These are phyloP conservation scores for Solanum clarkiae DNA, from an alignment of 257 asterid genomes.

Conservation along the genomic window DNA sequence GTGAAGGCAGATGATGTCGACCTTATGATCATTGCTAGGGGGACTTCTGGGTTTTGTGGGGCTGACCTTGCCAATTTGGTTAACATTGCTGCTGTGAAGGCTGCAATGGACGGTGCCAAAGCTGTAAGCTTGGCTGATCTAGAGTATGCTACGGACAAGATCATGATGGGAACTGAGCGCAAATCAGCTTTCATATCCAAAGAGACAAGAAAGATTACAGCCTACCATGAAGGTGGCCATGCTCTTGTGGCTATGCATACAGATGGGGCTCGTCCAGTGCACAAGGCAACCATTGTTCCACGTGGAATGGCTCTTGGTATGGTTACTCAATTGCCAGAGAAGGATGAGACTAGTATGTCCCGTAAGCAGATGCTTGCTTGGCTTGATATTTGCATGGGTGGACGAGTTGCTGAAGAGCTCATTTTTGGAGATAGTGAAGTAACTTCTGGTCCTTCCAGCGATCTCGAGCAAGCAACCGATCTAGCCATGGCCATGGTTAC, in stretches of 20 bases:
- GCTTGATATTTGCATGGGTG: conserved; percentile 82
- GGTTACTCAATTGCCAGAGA: conserved; percentile 77
- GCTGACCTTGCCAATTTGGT: conserved; percentile 92
- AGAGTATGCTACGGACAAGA: conserved; percentile 87
- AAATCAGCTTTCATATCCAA: conserved; percentile 83
- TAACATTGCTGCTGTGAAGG: conserved; percentile 76
- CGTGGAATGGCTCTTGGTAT: conserved; percentile 92
- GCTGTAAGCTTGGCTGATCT: conserved; percentile 69
- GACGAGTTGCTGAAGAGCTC: conserved; percentile 87
- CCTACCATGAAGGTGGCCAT: conserved; percentile 91
- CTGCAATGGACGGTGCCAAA: conserved; percentile 84
- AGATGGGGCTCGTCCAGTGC: conserved; percentile 78
- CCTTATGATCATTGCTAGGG: conserved; percentile 71
- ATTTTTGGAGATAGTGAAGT: conserved; percentile 78
- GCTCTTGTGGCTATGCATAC: conserved; percentile 89
- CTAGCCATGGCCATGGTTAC: conserved; percentile 87
- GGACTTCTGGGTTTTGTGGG: conserved; percentile 93
- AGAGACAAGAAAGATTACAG: conserved; percentile 62
- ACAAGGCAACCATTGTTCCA: conserved; percentile 87
- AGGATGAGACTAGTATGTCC: conserved; percentile 70
- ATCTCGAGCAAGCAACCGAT: conserved; percentile 60
- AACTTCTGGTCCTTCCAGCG: conserved; percentile 81
- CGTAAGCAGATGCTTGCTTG: conserved; percentile 82
- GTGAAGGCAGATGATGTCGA: conserved; percentile 91
- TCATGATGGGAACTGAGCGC: conserved; percentile 92